Evolutionary conservation across 257 asterid species (phyloP).

Genomic region (Nicotiana attenuata): DNA sequence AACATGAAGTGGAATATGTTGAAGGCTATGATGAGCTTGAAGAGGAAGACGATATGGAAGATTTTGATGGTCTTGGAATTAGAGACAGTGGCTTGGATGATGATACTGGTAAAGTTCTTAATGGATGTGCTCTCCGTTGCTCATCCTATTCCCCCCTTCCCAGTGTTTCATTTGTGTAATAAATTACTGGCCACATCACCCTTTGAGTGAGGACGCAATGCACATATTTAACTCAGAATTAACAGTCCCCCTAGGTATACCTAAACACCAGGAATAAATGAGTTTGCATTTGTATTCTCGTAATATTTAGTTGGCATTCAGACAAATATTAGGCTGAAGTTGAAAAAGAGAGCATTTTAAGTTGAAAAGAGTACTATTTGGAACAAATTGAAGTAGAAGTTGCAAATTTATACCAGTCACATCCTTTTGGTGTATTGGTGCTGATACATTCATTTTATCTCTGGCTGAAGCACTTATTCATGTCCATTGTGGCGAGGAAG

Average conservation of each 20-base stretch:
- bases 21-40: constrained; percentile 92
- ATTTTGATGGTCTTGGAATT: constrained; percentile 44
- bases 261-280: neutral
- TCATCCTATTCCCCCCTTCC: neutral
- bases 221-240: neutral
- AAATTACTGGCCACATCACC: neutral
- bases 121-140: neutral
- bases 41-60: constrained; percentile 92
- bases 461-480: neutral
- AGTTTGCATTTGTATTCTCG: neutral
- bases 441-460: neutral
- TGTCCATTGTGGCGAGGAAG: neutral
- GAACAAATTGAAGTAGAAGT: neutral
- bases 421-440: neutral
- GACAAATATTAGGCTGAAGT: neutral
- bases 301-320: neutral
- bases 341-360: neutral
- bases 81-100: constrained; percentile 25
- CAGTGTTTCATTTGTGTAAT: neutral
- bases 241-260: neutral
- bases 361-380: neutral
- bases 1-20: constrained; percentile 62
- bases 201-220: neutral
- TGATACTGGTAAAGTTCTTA: constrained; percentile 35
- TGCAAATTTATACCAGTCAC: neutral